These are phyloP conservation scores for Saccharomycopsis selenospora DNA, from an alignment of 805 yeast species.

Conservation along the genomic window DNA sequence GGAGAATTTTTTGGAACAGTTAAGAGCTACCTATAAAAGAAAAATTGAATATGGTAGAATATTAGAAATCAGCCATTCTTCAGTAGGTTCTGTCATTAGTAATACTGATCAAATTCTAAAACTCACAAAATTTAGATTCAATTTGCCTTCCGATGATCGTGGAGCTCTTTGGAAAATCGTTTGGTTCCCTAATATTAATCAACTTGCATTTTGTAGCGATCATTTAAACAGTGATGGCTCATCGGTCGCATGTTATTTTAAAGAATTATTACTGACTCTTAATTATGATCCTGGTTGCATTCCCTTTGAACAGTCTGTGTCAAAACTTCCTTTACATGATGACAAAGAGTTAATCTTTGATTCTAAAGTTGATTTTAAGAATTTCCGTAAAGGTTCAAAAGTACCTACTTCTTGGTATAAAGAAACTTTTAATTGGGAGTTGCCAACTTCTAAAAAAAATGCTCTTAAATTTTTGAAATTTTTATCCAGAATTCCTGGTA, in stretches of 20 bases:
- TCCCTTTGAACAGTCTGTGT: not conserved
- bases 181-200: not conserved
- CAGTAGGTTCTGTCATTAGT: not conserved
- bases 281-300: not conserved
- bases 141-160: not conserved
- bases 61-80: not conserved
- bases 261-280: slow-evolving; percentile 2
- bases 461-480: not conserved
- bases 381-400: not conserved
- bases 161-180: slow-evolving; percentile 1
- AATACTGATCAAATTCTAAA: not conserved
- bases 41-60: not conserved
- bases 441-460: slow-evolving; percentile 2
- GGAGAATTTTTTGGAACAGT: too few relatives aligned
- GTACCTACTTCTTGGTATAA: not conserved
- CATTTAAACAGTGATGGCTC: slow-evolving; percentile 7
- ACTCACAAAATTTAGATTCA: not conserved
- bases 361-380: not conserved
- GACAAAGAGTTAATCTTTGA: not conserved
- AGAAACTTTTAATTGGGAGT: slow-evolving; percentile 2
- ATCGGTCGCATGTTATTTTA: slow-evolving; percentile 2
- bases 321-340: not conserved
- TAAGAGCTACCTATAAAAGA: not conserved
- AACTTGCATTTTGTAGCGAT: slow-evolving; percentile 3
- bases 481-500: not conserved